Evolutionary conservation across 2,329 filamentous ascomycete species (phyloP).

Genomic region (Diaporthe amygdali): DNA sequence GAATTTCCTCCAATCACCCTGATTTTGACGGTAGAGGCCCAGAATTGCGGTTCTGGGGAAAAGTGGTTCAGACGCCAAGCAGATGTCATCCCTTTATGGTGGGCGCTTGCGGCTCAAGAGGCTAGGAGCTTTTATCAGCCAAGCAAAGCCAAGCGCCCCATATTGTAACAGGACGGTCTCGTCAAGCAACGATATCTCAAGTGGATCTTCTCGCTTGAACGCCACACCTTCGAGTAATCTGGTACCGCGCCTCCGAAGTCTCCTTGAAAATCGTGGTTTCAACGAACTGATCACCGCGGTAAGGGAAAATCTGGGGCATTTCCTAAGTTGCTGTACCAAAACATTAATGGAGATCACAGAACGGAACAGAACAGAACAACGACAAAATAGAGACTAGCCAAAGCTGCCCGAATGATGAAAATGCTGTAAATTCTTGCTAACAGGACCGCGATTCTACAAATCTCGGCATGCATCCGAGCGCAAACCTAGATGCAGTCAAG

Average conservation of each 20-base stretch:
- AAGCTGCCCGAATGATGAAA: not conserved
- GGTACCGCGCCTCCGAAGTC: not conserved
- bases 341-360: not conserved
- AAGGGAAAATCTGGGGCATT: constrained; percentile 9
- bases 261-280: not conserved
- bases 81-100: constrained; percentile 5
- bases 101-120: constrained; percentile 6
- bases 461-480: not conserved
- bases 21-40: not conserved
- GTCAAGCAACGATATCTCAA: constrained; percentile 1
- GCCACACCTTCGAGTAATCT: not conserved
- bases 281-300: not conserved
- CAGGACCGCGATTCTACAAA: not conserved
- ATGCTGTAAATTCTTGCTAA: not conserved
- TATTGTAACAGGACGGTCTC: constrained; percentile 14
- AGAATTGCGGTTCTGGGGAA: not conserved
- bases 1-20: not conserved
- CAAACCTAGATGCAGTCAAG: not conserved
- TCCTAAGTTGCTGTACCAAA: not conserved
- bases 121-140: not conserved
- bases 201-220: not conserved
- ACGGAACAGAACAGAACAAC: not conserved
- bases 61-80: constrained; percentile 16
- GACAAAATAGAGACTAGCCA: not conserved
- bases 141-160: constrained; percentile 14